Percentiles rank a stretch among this genome's conserved stretches.
phyloP scores from a whole-genome alignment of 148 eudicot genomes.

The Cornus controversa region DNA sequence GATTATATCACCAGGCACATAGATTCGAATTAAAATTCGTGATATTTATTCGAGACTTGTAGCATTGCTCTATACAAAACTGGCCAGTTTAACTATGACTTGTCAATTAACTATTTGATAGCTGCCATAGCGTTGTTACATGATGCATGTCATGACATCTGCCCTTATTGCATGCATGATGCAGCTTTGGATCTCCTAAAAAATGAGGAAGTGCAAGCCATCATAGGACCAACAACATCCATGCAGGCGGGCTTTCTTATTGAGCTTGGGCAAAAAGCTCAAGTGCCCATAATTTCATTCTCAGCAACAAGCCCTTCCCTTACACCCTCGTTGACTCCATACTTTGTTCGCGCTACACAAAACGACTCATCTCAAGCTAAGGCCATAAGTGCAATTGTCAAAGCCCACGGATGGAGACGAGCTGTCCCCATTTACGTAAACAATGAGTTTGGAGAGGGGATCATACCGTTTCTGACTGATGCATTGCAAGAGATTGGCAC shows the following conservation, averaged over 20 bases:
- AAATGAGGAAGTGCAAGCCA: conserved; percentile 36
- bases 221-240: conserved; percentile 34
- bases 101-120: too few species aligned
- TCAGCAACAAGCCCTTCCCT: conserved; percentile 35
- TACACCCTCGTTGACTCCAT: conserved; percentile 19
- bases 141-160: too few species aligned
- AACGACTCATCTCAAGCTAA: conserved; percentile 32
- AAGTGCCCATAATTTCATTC: conserved; percentile 41
- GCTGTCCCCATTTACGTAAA: conserved; percentile 38
- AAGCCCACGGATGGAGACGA: conserved; percentile 32
- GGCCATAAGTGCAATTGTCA: conserved; percentile 29
- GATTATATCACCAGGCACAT: too few species aligned
- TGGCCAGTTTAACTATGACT: too few species aligned
- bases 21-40: too few species aligned
- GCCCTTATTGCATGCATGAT: not conserved
- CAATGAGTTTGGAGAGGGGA: conserved; percentile 32
- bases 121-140: too few species aligned
- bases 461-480: conserved; percentile 32
- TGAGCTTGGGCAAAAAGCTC: conserved; percentile 30
- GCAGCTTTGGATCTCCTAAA: conserved; percentile 42
- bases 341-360: conserved; percentile 27
- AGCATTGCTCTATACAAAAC: too few species aligned
- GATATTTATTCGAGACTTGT: too few species aligned
- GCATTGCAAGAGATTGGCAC: conserved; percentile 26
- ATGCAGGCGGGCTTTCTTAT: conserved; percentile 29